phyloP scores from a whole-genome alignment of 176 grass and related monocot genomes.

The Rhynchospora tenuis region DNA sequence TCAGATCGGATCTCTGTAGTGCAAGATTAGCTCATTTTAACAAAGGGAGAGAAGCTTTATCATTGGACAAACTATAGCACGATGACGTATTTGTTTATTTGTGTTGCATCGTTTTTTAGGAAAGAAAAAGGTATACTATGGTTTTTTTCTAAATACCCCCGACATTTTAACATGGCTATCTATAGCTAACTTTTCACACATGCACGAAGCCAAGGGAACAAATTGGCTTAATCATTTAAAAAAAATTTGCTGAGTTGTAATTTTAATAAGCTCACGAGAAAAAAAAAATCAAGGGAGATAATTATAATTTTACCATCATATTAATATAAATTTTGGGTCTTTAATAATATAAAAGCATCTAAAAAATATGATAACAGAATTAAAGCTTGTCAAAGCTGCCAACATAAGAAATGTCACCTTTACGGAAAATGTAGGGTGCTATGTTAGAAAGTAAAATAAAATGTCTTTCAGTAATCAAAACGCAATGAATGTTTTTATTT shows the following conservation, averaged over 20 bases:
- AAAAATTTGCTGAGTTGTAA: no score
- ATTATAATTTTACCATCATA: neutral
- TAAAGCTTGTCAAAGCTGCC: neutral
- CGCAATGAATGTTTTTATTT: neutral
- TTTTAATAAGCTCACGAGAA: neutral
- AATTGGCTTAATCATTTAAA: no score
- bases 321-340: neutral
- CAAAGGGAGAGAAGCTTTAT: neutral
- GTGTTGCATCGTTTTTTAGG: conserved; percentile 1
- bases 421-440: neutral
- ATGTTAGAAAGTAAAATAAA: neutral
- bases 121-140: neutral
- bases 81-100: conserved; percentile 5
- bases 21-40: conserved; percentile 4
- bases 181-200: no score
- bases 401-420: neutral
- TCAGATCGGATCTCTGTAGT: conserved; percentile 2
- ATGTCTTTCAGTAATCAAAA: neutral
- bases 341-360: neutral
- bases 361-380: neutral
- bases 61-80: neutral
- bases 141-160: neutral
- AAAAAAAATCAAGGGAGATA: neutral
- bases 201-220: no score
- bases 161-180: neutral